phyloP scores from a whole-genome alignment of 164 flowering plant species.

The Echeveria elegans region DNA sequence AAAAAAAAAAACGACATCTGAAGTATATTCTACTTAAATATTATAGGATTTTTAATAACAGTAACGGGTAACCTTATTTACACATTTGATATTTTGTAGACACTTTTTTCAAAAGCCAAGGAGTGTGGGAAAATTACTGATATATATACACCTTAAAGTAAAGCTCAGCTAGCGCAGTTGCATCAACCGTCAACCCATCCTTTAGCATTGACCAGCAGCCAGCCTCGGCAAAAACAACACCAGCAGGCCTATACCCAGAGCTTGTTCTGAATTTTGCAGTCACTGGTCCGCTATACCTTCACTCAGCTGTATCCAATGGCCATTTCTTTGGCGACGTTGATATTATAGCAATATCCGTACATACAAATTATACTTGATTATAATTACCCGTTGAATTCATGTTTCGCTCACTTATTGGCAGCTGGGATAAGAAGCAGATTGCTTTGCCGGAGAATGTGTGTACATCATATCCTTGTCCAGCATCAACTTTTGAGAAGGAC shows the following conservation, averaged over 20 bases:
- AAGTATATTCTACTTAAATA: neutral
- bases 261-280: neutral
- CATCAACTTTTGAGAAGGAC: constrained; percentile 7
- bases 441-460: constrained; percentile 9
- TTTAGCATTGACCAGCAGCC: constrained; percentile 11
- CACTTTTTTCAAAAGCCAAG: neutral
- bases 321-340: neutral
- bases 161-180: neutral
- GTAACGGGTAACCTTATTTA: neutral
- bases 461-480: neutral
- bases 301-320: constrained; percentile 7
- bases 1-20: neutral
- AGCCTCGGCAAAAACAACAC: constrained; percentile 7
- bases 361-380: too few species aligned
- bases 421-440: neutral
- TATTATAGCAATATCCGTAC: too few species aligned
- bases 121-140: neutral
- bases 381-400: neutral
- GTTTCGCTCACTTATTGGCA: constrained; percentile 2
- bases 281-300: constrained; percentile 7
- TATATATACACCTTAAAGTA: neutral
- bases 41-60: neutral
- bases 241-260: neutral
- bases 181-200: constrained; percentile 2
- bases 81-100: neutral